Percentiles rank a stretch among this genome's conserved stretches.
phyloP scores from a whole-genome alignment of 1,284 basidiomycete species.

The Papiliotrema laurentii region DNA sequence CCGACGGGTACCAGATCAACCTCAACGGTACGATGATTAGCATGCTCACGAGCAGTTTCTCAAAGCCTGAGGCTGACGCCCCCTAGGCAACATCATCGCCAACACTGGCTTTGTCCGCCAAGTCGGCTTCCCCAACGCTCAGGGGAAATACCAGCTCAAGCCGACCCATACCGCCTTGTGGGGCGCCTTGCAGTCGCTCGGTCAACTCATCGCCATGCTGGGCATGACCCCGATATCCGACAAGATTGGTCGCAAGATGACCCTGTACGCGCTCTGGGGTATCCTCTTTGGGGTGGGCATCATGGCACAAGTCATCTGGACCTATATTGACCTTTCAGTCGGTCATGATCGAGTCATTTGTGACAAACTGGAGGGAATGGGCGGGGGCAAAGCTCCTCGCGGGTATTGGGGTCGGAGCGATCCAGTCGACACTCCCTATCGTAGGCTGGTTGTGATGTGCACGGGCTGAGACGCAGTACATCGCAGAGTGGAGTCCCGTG shows the following conservation, averaged over 20 bases:
- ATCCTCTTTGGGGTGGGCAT: constrained; percentile 13
- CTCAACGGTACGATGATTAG: constrained; percentile 9
- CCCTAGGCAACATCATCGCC: constrained; percentile 11
- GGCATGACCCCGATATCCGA: constrained; percentile 5
- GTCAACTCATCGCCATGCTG: constrained; percentile 21
- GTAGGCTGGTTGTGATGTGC: neutral
- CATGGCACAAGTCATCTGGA: neutral
- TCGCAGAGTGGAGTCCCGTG: constrained; percentile 12
- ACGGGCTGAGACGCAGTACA: constrained; percentile 5
- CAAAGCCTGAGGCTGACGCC: neutral
- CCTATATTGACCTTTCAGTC: neutral
- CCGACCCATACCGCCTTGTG: constrained; percentile 5
- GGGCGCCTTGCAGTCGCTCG: constrained; percentile 14
- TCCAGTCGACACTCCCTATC: constrained; percentile 16
- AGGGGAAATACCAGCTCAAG: constrained; percentile 5
- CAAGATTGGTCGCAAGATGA: constrained; percentile 13
- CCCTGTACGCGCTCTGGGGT: constrained; percentile 12
- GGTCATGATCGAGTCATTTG: no score
- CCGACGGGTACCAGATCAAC: constrained; percentile 14
- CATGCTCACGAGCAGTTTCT: neutral
- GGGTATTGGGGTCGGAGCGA: constrained; percentile 19
- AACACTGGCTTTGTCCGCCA: constrained; percentile 15
- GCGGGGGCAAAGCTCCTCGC: no score
- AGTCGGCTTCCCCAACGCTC: constrained; percentile 4
- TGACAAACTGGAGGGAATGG: no score